Evolutionary conservation across 106 monocot genomes (phyloP), one percentile per base, ranked within the genome.

Genomic region (Vanilla planifolia): DNA sequence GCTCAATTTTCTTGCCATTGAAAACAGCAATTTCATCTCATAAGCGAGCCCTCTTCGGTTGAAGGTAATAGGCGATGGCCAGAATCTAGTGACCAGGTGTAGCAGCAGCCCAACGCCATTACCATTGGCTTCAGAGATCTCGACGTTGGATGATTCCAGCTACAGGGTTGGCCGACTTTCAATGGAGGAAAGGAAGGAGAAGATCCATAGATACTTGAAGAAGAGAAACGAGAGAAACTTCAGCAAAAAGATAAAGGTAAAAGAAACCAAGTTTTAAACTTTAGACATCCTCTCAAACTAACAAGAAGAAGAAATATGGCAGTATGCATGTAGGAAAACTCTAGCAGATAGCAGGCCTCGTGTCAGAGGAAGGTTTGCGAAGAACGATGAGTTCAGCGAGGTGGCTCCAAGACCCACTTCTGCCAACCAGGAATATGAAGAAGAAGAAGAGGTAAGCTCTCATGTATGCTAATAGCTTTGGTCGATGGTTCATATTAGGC

Each of bases 161-260:
- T 74, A 68, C 67, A 93, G 79, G 64, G 80, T 80, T 5, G 77
- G 70, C 0, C 73, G 75, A 1, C 71, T 89, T 13, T 63, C 85
- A 1, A 52, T 34, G 13, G 93, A 93, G 55, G 82, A 93, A 34
- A 93, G 79, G 66, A 82, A 75, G 64, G 79, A 71, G 64, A 89
- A 81, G 72, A 85, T 93, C 67, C 58, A 80, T 34, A 74, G 82
- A 43, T 93, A 89, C 70, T 51, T 83, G 67, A 77, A 73, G 77
- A 93, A 93, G 73, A 74, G 77, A 65, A 80, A 68, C 15, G 70
- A 78, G 60, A 79, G 93, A 46, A 89, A 89, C 63, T 93, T 89
- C 77, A 80, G 75, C 61, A 93, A 93, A 66, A 93, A 85, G 74
- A 93, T 93, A 50, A 93, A 93, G 93, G 93, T 93, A 28, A 66